Evolutionary conservation across 768 basidiomycete genomes (phyloP), one percentile per base, ranked within the genome.

Genomic region (Rhodosporidiobolus odoratus): DNA sequence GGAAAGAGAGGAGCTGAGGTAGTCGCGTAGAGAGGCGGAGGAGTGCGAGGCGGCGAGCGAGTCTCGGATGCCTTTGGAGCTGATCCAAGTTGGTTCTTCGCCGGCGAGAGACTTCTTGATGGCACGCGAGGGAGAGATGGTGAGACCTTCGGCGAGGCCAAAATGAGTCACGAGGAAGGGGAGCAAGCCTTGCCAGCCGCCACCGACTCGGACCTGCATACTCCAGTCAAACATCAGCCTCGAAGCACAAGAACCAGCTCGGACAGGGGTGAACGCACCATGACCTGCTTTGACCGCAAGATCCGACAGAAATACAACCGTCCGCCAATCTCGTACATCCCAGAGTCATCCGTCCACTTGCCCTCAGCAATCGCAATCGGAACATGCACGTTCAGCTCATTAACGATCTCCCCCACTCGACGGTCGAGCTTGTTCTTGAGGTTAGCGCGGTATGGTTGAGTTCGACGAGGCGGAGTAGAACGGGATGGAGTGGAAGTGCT

Each of bases 361-460:
- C 93, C 56, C 23, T 78, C 78, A 21, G 78, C 80, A 6, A 78
- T 74, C 15, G 65, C 66, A 41, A 80, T 75, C 6, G 78, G 78
- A 1, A 80, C 72, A 34, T 78, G 66, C 3, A 80, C 72, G 77
- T 79, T 87, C 27, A 97, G 85, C 73, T 87, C 86, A 80, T 96
- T 96, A 73, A 97, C 86, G 59, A 97, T 89, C 75, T 89, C 88
- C 27, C 92, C 93, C 58, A 97, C 91, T 12, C 92, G 92, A 47
- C 95, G 86, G 77, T 97, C 93, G 9, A 97, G 84, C 78, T 91
- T 91, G 81, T 85, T 92, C 80, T 90, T 88, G n/a, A 91, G 89
- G 78, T 96, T 87, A 4, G 94, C 86, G 50, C 92, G 82, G 73
- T 96, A 97, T 21, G 85, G 84, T 78, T 87, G 90, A 78, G 85